These are phyloP conservation scores for Oehlia diaphana DNA, from an alignment of 192 early-diverging fungal species.

Conservation along the genomic window DNA sequence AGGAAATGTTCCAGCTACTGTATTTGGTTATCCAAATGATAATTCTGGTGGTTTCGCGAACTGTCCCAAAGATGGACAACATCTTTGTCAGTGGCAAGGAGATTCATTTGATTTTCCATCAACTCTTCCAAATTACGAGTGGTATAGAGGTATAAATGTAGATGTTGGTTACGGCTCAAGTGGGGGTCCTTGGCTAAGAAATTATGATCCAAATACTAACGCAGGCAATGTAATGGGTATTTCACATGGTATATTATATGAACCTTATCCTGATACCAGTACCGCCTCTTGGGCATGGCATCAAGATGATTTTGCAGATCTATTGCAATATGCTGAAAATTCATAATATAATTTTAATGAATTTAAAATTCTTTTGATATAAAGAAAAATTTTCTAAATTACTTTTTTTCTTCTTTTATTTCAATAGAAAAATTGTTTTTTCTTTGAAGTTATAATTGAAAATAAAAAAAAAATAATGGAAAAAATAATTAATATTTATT, in stretches of 20 bases:
- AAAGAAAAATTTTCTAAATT: too few species aligned
- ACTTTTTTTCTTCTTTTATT: too few species aligned
- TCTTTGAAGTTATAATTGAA: too few species aligned
- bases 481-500: too few species aligned
- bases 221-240: background rate
- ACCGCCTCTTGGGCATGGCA: background rate
- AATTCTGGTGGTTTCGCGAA: background rate
- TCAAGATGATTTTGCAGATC: background rate
- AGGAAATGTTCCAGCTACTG: background rate
- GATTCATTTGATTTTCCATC: background rate
- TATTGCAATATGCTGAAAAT: background rate
- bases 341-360: background rate
- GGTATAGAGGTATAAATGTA: background rate
- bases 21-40: background rate
- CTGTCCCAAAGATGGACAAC: background rate
- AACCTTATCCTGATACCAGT: background rate
- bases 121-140: background rate
- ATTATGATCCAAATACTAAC: slow-evolving; percentile 2
- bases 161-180: background rate
- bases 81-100: background rate
- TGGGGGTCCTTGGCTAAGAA: slow-evolving; percentile 8
- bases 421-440: too few species aligned
- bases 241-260: background rate
- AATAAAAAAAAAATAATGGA: too few species aligned
- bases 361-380: too few species aligned